phyloP scores from a whole-genome alignment of 176 grass and related monocot genomes.

The Musa acuminata region DNA sequence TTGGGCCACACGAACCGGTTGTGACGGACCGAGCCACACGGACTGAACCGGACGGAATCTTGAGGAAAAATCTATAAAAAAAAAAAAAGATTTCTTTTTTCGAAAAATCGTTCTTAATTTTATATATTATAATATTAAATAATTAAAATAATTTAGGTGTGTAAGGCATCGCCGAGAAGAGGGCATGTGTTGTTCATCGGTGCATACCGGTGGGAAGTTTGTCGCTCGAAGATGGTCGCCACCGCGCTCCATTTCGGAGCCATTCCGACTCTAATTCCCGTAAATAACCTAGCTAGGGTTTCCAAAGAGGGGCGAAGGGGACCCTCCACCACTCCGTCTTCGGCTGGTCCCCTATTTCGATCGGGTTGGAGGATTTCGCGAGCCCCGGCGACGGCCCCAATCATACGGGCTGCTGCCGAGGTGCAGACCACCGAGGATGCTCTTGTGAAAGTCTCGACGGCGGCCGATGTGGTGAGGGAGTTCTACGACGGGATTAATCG shows the following conservation, averaged over 20 bases:
- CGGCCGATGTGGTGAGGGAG: constrained; percentile 40
- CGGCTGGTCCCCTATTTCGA: background rate
- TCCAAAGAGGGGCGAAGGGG: background rate
- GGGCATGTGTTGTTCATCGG: background rate
- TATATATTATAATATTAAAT: no score
- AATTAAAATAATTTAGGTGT: no score
- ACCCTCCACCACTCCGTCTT: background rate
- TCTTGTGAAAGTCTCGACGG: background rate
- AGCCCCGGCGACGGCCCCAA: background rate
- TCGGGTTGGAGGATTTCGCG: background rate
- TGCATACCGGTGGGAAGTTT: background rate
- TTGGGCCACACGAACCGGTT: no score
- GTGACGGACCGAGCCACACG: no score
- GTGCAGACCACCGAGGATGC: background rate
- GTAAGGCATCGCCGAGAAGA: no score
- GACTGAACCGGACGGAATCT: no score
- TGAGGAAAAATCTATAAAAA: no score
- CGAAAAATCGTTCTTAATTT: no score
- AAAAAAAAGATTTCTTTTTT: no score
- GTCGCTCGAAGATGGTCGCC: background rate
- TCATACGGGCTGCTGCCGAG: background rate
- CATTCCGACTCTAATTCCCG: background rate
- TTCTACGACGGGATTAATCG: constrained; percentile 85
- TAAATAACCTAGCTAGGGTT: background rate
- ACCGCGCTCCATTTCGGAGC: background rate